These are phyloP conservation scores for Aspergillus ellipticus DNA, from an alignment of 495 filamentous ascomycete species.

Conservation along the genomic window DNA sequence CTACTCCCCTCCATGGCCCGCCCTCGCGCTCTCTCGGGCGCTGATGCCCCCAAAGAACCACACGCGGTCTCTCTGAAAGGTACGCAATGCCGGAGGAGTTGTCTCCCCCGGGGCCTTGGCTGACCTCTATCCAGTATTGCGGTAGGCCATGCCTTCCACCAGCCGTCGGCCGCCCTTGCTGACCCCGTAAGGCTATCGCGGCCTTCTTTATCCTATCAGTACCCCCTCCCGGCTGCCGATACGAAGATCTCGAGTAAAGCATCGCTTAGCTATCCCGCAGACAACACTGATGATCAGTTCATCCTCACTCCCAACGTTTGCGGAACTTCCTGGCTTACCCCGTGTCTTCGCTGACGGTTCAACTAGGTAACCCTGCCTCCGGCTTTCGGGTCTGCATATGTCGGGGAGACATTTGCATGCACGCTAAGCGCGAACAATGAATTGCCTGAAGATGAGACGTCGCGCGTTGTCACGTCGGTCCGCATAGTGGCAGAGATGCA, in stretches of 20 bases:
- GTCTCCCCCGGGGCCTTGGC: constrained; percentile 11
- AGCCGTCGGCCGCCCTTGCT: constrained; percentile 9
- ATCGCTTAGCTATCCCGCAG: constrained; percentile 51
- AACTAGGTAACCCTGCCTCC: constrained; percentile 79
- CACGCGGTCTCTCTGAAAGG: constrained; percentile 87
- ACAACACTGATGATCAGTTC: constrained; percentile 46
- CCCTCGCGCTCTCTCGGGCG: constrained; percentile 40
- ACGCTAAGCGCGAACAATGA: constrained; percentile 95
- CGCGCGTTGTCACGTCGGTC: constrained; percentile 64
- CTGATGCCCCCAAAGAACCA: constrained; percentile 67
- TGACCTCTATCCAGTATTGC: constrained; percentile 40
- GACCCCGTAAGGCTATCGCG: constrained; percentile 47
- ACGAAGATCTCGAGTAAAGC: constrained; percentile 48
- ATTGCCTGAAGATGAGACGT: constrained; percentile 40
- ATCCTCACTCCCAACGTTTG: constrained; percentile 58
- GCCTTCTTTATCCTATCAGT: constrained; percentile 53
- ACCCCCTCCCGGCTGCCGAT: constrained; percentile 51
- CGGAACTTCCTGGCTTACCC: neutral
- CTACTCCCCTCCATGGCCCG: constrained; percentile 33
- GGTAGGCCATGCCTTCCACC: constrained; percentile 35
- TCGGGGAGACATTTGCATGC: constrained; percentile 92
- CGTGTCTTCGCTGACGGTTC: constrained; percentile 1
- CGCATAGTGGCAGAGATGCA: constrained; percentile 91
- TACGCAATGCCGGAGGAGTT: constrained; percentile 16
- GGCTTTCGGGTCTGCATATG: constrained; percentile 89